Base-by-base conservation (phyloP, 176 grass and related monocot genomes). In the Zoysia japonica region DNA sequence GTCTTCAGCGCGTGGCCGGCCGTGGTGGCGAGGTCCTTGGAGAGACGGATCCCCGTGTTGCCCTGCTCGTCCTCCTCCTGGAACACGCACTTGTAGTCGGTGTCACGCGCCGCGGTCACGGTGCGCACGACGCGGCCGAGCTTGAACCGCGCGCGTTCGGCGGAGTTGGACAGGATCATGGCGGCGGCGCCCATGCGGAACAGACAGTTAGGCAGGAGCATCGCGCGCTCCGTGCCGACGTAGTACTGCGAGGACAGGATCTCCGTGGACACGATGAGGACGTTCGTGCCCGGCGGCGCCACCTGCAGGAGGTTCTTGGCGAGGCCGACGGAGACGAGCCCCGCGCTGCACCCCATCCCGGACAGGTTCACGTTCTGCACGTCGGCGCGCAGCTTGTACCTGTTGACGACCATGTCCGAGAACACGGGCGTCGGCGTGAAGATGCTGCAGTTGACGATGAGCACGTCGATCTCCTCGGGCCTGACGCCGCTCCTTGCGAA, bases 391-490 rank as follows among this genome's bases (percentile, higher is more conserved):
- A 91, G 79, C 28, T 42, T 68, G 89, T 88, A 91, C 78, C 72
- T 55, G 82, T 85, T 85, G 12, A 85, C 78, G 42, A 91, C 48
- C 44, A 87, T 79, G 78, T 87, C 78, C 5, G 78, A 13, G 72
- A 91, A 87, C 20, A 87, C 87, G 2, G 89, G 86, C 14, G 78
- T 80, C 3, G 89, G 86, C 35, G 78, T 81, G 86, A 88, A 88
- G 61, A 75, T 76, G 72, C 86, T 85, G 78, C 85, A 87, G 82
- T 87, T 91, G 60, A 91, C 82, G 60, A 91, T 76, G 68, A 91
- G 57, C 70, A 82, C 68, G 68, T 88, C 82, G 73, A 91, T 65
- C 10, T 85, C 78, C 6, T 16, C 15, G 1, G 86, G 72, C 55
- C 0, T 46, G 0, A 88, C 28, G 10, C 16, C 28, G 10, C 82